Evolutionary conservation across 352 stramenopile genomes (phyloP).

Genomic region (Phytophthora litchii): DNA sequence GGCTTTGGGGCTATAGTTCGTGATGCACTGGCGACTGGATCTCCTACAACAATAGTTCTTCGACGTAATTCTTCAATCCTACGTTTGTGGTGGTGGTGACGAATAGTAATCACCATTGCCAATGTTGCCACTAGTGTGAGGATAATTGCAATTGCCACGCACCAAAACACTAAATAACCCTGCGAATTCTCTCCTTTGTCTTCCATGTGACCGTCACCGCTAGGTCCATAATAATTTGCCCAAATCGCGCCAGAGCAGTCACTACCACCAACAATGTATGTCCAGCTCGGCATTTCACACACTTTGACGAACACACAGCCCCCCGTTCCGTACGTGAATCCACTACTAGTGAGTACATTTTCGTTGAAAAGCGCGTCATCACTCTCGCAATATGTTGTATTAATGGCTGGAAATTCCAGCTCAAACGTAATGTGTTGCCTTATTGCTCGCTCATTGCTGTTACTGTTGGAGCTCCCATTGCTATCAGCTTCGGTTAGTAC

Average conservation of each 20-base stretch:
- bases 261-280: constrained; percentile 29
- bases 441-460: background rate
- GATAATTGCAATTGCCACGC: constrained; percentile 26
- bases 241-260: constrained; percentile 14
- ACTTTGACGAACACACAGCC: constrained; percentile 41
- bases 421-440: background rate
- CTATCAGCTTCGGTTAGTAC: constrained; percentile 4
- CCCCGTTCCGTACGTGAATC: constrained; percentile 30
- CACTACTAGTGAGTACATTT: constrained; percentile 1
- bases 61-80: constrained; percentile 14
- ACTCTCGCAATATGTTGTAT: constrained; percentile 51
- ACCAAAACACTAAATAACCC: constrained; percentile 36
- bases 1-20: constrained; percentile 9
- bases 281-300: constrained; percentile 33
- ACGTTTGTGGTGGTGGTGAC: constrained; percentile 21
- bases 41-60: constrained; percentile 18
- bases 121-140: constrained; percentile 29
- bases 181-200: constrained; percentile 4
- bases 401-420: constrained; percentile 36
- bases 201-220: background rate
- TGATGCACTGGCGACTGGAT: constrained; percentile 16
- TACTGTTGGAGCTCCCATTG: constrained; percentile 4
- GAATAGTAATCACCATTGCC: constrained; percentile 28
- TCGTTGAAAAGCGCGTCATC: constrained; percentile 23
- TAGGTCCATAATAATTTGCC: background rate